Base-by-base conservation (phyloP, 2,329 filamentous ascomycete genomes). In the Colletotrichum melonis region DNA sequence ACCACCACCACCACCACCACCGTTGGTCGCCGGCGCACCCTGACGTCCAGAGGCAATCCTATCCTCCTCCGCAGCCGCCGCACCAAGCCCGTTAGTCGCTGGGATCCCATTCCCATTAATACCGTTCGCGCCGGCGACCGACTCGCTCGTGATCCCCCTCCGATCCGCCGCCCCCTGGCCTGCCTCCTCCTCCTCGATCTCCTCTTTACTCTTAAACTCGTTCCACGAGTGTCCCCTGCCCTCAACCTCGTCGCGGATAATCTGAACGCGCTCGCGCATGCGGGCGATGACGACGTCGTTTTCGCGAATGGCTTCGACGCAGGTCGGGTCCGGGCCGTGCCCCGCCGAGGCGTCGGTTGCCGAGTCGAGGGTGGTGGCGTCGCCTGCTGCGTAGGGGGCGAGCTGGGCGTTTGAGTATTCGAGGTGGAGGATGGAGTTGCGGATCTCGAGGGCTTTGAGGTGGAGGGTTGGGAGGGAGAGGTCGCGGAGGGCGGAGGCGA, bases 371-470 rank as follows among this genome's bases (percentile, higher is more conserved):
- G 70, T 73, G 0, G 82, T 78, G 3, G 80, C 81, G 26, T 79
- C 78, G 32, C 87, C 88, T 16, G 91, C 87, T 69, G 92, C 92
- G 77, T 90, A 95, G 42, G 92, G 92, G 68, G 88, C 86, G 72
- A 95, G 91, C 81, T 95, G 90, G 75, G 89, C 88, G 84, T 95
- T 95, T 75, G 91, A 93, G 81, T 91, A 91, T 78, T 92, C 89
- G 30, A 95, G 90, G 82, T 95, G 93, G 28, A 89, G 87, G 79
- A 95, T 92, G 77, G 88, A 90, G 87, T 95, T 95, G 80, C 90
- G 90, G 74, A 95, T 87, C 81, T 95, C 94, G 79, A 93, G 89
- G 72, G 92, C 89, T 83, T 95, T 95, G 82, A 93, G 87, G 82
- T 93, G 91, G 7, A 95, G 91, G 70, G 88, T 88, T 75, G 89